These are phyloP conservation scores for Wickerhamiella cacticola DNA, from an alignment of 805 yeast genomes.

Conservation along the genomic window DNA sequence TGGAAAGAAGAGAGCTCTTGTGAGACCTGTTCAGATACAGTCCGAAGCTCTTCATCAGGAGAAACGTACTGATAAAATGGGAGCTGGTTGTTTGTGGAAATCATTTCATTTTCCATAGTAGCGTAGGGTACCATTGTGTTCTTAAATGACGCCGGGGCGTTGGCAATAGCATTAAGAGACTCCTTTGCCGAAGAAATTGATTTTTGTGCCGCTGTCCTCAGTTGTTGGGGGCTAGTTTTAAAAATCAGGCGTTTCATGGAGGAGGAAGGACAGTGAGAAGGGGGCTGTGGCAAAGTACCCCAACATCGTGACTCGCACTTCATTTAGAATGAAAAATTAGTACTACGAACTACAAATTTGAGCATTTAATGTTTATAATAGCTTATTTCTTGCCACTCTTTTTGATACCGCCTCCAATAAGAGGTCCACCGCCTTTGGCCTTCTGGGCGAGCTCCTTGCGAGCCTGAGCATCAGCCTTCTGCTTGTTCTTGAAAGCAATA, in stretches of 20 bases:
- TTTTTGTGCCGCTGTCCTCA: neutral
- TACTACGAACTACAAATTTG: too few species aligned
- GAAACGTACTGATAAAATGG: constrained; percentile 67
- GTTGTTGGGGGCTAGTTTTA: constrained; percentile 4
- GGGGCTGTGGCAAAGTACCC: neutral
- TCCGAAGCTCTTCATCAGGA: constrained; percentile 49
- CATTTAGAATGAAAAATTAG: too few species aligned
- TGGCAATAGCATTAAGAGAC: constrained; percentile 1
- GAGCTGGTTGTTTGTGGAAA: constrained; percentile 39
- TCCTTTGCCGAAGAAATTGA: neutral
- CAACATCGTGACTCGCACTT: neutral
- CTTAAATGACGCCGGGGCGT: constrained; percentile 9
- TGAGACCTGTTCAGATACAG: constrained; percentile 56
- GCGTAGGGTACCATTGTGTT: constrained; percentile 11
- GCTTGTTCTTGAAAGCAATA: constrained; percentile 80
- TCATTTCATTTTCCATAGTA: constrained; percentile 37
- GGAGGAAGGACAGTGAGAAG: neutral
- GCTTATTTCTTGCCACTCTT: constrained; percentile 37
- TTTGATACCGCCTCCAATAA: constrained; percentile 91
- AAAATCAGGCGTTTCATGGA: constrained; percentile 3
- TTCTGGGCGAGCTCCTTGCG: constrained; percentile 79
- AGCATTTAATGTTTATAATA: neutral
- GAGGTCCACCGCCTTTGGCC: constrained; percentile 82
- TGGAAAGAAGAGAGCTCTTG: constrained; percentile 42
- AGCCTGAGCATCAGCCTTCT: constrained; percentile 89